phyloP scores from a whole-genome alignment of 768 basidiomycete genomes.

The Lenzites betulinus region DNA sequence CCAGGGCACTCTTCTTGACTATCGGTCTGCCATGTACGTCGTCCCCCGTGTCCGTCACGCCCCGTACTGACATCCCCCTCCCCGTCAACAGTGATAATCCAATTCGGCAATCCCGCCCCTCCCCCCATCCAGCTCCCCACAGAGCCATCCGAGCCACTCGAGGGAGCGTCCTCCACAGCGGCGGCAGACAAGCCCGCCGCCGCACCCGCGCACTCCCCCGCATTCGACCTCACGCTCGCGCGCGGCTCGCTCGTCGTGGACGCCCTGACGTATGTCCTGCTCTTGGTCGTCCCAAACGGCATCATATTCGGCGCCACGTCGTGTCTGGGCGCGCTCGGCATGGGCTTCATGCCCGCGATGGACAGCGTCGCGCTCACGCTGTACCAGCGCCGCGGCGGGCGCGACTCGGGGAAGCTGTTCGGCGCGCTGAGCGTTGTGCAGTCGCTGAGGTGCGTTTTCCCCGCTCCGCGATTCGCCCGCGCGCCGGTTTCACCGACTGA shows the following conservation, averaged over 20 bases:
- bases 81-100: constrained; percentile 50
- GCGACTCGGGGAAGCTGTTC: constrained; percentile 74
- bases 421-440: constrained; percentile 79
- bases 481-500: too few species aligned
- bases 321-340: constrained; percentile 54
- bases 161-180: not conserved
- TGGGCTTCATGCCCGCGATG: constrained; percentile 64
- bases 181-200: not conserved
- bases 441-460: constrained; percentile 53
- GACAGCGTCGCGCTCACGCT: constrained; percentile 74
- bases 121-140: constrained; percentile 28
- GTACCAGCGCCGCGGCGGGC: constrained; percentile 54
- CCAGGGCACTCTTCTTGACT: constrained; percentile 57
- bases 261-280: constrained; percentile 49
- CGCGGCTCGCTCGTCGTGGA: constrained; percentile 64
- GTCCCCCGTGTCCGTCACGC: not conserved
- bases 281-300: constrained; percentile 45
- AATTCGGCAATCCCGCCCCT: constrained; percentile 48
- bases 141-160: constrained; percentile 27
- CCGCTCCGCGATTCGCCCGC: not conserved
- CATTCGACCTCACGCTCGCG: constrained; percentile 72
- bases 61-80: not conserved
- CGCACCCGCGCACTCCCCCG: constrained; percentile 39
- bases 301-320: constrained; percentile 53
- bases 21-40: constrained; percentile 61